Conservation (phyloP, 2,329 filamentous ascomycete genomes). For the Trichoderma breve region DNA sequence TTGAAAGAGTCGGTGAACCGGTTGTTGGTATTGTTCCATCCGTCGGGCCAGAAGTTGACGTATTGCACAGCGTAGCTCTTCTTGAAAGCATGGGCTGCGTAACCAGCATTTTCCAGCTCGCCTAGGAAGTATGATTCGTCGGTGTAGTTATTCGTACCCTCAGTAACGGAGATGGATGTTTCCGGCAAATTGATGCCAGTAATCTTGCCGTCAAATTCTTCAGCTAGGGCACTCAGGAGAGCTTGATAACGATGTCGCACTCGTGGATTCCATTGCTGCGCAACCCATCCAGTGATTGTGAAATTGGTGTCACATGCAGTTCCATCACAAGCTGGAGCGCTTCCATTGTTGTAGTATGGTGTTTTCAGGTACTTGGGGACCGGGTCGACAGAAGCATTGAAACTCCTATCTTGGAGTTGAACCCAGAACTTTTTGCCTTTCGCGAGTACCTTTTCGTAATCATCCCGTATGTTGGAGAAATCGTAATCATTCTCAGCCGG, state of each 20-base stretch:
- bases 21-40: slow-evolving; percentile 21
- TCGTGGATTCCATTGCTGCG: slow-evolving; percentile 6
- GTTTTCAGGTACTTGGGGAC: slow-evolving; percentile 23
- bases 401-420: slow-evolving; percentile 26
- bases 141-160: slow-evolving; percentile 18
- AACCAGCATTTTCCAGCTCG: slow-evolving; percentile 21
- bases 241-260: slow-evolving; percentile 24
- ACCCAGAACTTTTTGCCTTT: slow-evolving; percentile 26
- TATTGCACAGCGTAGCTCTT: slow-evolving; percentile 25
- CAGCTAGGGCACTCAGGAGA: slow-evolving; percentile 20
- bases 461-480: neutral
- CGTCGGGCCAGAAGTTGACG: slow-evolving; percentile 27
- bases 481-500: neutral
- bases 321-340: slow-evolving; percentile 22
- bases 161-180: slow-evolving; percentile 20
- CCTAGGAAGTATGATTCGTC: slow-evolving; percentile 14
- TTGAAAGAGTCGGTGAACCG: slow-evolving; percentile 20
- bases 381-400: slow-evolving; percentile 18
- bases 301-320: slow-evolving; percentile 16
- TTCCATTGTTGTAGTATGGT: slow-evolving; percentile 25
- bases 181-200: slow-evolving; percentile 25
- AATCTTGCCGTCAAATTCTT: slow-evolving; percentile 23
- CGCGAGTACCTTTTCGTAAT: slow-evolving; percentile 33
- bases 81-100: slow-evolving; percentile 20
- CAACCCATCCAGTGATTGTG: neutral